These are phyloP conservation scores for Geoglossum glabrum DNA, from an alignment of 495 filamentous ascomycete species.

Conservation along the genomic window DNA sequence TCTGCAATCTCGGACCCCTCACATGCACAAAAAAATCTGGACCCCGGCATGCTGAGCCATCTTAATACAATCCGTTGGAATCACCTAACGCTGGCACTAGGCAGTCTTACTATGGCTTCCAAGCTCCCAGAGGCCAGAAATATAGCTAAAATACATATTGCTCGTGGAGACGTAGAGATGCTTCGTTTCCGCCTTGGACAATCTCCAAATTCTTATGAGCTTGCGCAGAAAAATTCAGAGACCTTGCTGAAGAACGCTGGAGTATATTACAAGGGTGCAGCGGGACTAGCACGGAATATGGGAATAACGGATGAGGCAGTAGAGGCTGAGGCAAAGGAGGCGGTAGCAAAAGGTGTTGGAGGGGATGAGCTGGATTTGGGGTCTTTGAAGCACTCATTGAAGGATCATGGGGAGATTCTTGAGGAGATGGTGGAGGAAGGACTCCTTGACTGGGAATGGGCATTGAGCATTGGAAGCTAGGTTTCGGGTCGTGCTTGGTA, in stretches of 20 bases:
- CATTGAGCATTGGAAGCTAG: not conserved
- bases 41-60: constrained; percentile 13
- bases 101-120: constrained; percentile 30
- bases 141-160: constrained; percentile 36
- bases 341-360: constrained; percentile 17
- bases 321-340: constrained; percentile 23
- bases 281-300: constrained; percentile 21
- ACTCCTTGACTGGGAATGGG: not conserved
- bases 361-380: not conserved
- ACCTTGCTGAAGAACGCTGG: constrained; percentile 40
- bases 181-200: constrained; percentile 33
- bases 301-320: constrained; percentile 20
- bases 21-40: constrained; percentile 8
- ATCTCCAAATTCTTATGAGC: constrained; percentile 23
- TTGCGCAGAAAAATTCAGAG: constrained; percentile 26
- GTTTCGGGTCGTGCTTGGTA: not conserved
- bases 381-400: constrained; percentile 12
- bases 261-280: constrained; percentile 42
- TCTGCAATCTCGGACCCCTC: constrained; percentile 10
- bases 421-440: constrained; percentile 32
- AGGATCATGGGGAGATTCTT: constrained; percentile 19
- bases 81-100: constrained; percentile 26
- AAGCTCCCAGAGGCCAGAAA: constrained; percentile 31
- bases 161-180: constrained; percentile 42
- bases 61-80: constrained; percentile 24